phyloP scores from a whole-genome alignment of 306 rosid species.

The Dicorynia guianensis region DNA sequence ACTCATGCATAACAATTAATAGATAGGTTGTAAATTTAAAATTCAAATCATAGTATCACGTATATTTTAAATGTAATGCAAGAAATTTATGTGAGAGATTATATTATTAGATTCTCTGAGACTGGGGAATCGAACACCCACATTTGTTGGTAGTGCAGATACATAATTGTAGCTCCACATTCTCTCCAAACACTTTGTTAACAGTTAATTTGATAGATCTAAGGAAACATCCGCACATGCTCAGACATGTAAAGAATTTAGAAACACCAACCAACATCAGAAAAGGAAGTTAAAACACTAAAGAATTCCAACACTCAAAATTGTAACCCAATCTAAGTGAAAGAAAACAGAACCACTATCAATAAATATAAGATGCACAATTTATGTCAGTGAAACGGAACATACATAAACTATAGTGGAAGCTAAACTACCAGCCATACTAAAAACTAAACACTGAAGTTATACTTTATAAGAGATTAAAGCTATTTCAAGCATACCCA shows the following conservation, averaged over 20 bases:
- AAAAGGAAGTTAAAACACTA: background rate
- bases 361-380: conserved; percentile 10
- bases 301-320: background rate
- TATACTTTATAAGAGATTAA: too few relatives aligned
- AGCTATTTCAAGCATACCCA: too few relatives aligned
- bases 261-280: conserved; percentile 15
- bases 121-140: conserved; percentile 8
- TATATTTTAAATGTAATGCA: background rate
- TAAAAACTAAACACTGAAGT: too few relatives aligned
- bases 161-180: conserved; percentile 58
- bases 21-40: background rate
- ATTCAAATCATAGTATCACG: background rate
- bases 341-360: conserved; percentile 20
- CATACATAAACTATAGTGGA: too few relatives aligned
- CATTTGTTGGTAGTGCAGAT: conserved; percentile 77
- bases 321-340: conserved; percentile 26
- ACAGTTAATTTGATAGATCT: too few relatives aligned
- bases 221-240: too few relatives aligned
- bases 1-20: background rate
- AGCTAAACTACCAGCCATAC: too few relatives aligned
- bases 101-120: background rate
- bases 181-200: too few relatives aligned
- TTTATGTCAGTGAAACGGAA: too few relatives aligned
- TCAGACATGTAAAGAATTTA: too few relatives aligned
- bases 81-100: background rate